Evolutionary conservation across 106 monocot genomes (phyloP).

Genomic region (Vanilla planifolia): DNA sequence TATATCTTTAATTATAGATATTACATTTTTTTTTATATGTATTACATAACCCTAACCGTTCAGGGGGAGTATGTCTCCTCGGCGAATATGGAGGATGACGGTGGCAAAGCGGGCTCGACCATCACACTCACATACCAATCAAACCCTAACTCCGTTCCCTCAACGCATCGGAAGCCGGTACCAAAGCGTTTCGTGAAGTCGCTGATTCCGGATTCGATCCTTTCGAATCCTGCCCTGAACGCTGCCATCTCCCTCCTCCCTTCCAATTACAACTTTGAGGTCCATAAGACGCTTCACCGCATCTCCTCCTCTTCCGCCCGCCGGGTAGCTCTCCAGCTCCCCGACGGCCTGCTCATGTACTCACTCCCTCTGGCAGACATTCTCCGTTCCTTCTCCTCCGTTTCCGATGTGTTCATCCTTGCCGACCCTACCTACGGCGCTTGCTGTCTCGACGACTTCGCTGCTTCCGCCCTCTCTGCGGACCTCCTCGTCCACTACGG

Average conservation of each 20-base stretch:
- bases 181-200: conserved; percentile 79
- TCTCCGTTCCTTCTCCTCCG: conserved; percentile 41
- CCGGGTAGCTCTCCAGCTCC: conserved; percentile 79
- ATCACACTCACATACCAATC: neutral
- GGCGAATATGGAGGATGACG: neutral
- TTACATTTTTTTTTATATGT: too few relatives aligned
- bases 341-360: conserved; percentile 96
- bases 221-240: conserved; percentile 53
- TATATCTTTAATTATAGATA: too few relatives aligned
- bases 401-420: conserved; percentile 60
- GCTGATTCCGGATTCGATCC: conserved; percentile 74
- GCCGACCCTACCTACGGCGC: conserved; percentile 97
- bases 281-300: conserved; percentile 93
- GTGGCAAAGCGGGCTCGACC: neutral
- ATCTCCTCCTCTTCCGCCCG: conserved; percentile 46
- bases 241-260: conserved; percentile 81
- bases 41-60: too few relatives aligned
- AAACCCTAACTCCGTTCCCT: conserved; percentile 5
- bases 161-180: conserved; percentile 5
- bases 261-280: conserved; percentile 87
- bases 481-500: conserved; percentile 95
- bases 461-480: conserved; percentile 54
- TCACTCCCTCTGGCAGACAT: conserved; percentile 82
- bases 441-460: conserved; percentile 83
- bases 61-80: too few relatives aligned